A percentile compares a stretch with the other conserved stretches of the same genome.
Evolutionary conservation across 345 rosid genomes (phyloP).

Genomic region (Gossypium raimondii): DNA sequence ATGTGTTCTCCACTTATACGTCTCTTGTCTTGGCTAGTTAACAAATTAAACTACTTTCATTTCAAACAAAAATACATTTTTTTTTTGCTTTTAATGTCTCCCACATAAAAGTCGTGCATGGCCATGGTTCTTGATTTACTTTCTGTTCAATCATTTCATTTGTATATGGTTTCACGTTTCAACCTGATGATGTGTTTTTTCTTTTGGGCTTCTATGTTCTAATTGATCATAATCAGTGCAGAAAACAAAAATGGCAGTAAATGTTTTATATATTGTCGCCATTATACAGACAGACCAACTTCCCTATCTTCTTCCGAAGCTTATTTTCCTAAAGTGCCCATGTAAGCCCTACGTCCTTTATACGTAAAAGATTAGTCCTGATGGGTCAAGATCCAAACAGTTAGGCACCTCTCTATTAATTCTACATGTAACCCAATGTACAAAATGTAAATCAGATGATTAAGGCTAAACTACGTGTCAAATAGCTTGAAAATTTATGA

Average conservation of each 20-base stretch:
- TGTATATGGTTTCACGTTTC: background rate
- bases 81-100: background rate
- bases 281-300: background rate
- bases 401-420: background rate
- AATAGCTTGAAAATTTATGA: background rate
- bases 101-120: background rate
- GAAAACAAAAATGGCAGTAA: background rate
- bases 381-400: background rate
- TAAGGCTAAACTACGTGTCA: slow-evolving; percentile 22
- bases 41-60: background rate
- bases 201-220: background rate
- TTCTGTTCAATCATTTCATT: background rate
- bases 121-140: background rate
- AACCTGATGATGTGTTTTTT: background rate
- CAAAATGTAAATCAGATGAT: background rate
- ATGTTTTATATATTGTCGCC: background rate
- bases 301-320: slow-evolving; percentile 2
- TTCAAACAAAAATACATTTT: background rate
- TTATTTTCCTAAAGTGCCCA: background rate
- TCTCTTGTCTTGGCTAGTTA: background rate
- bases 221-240: no score
- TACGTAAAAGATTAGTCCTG: slow-evolving; percentile 12
- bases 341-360: slow-evolving; percentile 29
- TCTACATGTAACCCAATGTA: background rate
- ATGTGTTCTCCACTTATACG: background rate